Conservation (phyloP, 2,329 filamentous ascomycete genomes). For the Epichloe brachyelytri region DNA sequence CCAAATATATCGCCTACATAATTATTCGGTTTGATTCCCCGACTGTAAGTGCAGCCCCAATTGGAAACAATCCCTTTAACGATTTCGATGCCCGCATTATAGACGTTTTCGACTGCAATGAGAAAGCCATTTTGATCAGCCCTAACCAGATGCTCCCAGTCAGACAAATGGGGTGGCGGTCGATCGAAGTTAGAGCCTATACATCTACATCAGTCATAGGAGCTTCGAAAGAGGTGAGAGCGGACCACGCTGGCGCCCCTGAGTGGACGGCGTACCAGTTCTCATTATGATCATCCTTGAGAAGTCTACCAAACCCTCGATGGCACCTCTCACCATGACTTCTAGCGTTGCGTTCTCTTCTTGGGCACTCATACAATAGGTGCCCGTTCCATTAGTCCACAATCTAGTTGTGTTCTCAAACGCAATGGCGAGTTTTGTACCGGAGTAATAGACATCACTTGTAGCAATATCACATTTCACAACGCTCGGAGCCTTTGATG, state of each 20-base stretch:
- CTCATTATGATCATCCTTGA: conserved; percentile 54
- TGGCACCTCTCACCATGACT: conserved; percentile 46
- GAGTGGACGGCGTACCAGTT: conserved; percentile 28
- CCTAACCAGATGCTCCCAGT: conserved; percentile 46
- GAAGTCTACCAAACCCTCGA: conserved; percentile 49
- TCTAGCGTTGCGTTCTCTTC: conserved; percentile 61
- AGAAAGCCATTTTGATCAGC: conserved; percentile 50
- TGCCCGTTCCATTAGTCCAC: conserved; percentile 54
- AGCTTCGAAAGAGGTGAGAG: neutral
- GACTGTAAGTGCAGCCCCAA: conserved; percentile 47
- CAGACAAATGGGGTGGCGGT: conserved; percentile 42
- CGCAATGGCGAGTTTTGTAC: conserved; percentile 43
- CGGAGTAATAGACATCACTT: conserved; percentile 60
- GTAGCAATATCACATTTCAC: conserved; percentile 56
- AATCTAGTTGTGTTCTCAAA: conserved; percentile 52
- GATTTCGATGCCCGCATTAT: conserved; percentile 50
- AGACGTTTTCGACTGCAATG: conserved; percentile 54
- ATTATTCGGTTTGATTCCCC: conserved; percentile 45
- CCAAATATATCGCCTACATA: conserved; percentile 64
- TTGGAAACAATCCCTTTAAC: conserved; percentile 47
- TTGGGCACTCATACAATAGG: conserved; percentile 59
- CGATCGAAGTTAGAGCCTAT: conserved; percentile 57
- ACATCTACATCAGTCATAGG: neutral
- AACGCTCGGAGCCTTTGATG: conserved; percentile 37
- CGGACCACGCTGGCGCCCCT: too few relatives aligned